Percentiles rank a stretch among this genome's conserved stretches.
Conservation (phyloP, 495 filamentous ascomycete genomes). For the Penicillium chermesinum region DNA sequence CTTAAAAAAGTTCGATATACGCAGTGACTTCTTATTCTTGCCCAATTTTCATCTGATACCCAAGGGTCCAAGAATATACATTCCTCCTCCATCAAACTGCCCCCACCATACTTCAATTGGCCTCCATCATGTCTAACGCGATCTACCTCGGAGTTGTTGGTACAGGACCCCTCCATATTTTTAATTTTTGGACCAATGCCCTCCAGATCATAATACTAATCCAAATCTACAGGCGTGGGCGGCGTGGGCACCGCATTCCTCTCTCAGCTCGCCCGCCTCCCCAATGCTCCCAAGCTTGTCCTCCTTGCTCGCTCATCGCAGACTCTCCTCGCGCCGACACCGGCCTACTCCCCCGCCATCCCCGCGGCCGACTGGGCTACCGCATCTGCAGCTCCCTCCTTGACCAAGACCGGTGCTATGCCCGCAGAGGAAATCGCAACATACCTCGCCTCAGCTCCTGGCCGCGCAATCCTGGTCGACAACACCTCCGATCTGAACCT, state of each 20-base stretch:
- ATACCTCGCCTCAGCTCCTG: constrained; percentile 65
- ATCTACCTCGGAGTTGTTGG: constrained; percentile 47
- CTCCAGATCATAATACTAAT: background rate
- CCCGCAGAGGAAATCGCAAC: constrained; percentile 61
- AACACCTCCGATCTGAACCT: constrained; percentile 85
- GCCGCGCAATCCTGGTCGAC: constrained; percentile 76
- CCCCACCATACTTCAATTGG: constrained; percentile 4
- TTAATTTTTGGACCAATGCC: background rate
- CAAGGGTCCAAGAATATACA: background rate
- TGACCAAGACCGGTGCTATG: constrained; percentile 47
- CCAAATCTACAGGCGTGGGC: constrained; percentile 62
- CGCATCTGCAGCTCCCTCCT: constrained; percentile 50
- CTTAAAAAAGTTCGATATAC: background rate
- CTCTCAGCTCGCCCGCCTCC: constrained; percentile 63
- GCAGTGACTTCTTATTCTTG: background rate
- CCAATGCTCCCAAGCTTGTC: constrained; percentile 63
- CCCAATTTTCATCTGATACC: background rate
- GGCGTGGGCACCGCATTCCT: constrained; percentile 93
- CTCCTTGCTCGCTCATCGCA: constrained; percentile 78
- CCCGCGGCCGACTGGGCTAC: constrained; percentile 49
- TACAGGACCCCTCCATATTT: constrained; percentile 17
- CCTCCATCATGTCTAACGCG: constrained; percentile 33
- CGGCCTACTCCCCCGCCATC: constrained; percentile 45
- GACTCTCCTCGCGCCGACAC: constrained; percentile 56
- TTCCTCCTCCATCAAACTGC: background rate